Evolutionary conservation across 192 early-diverging fungal genomes (phyloP), one percentile per base, ranked within the genome.

Genomic region (Coemansia sp.): DNA sequence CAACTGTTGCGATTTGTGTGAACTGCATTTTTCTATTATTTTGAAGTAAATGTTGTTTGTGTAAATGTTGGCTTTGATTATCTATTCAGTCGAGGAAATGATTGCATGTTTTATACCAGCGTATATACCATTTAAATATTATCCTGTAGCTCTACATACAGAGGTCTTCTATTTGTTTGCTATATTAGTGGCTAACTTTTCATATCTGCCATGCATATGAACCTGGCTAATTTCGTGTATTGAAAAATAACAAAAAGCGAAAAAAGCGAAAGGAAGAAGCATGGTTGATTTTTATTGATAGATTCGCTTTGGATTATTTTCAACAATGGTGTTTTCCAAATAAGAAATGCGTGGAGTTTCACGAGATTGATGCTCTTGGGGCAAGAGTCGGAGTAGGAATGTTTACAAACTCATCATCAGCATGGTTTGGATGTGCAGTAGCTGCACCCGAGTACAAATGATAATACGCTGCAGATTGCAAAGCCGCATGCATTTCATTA

Each of bases 21-120:
- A 68, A 26, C 63, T 72, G 67, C 75, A 77, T 77, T 62, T n/a
- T 63, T 40, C 43, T 45, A n/a, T 51, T 46, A 21, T 46, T 46
- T 46, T 46, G 2, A 25, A 30, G 15, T 34, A 15, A 20, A 26
- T 52, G 12, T 37, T 26, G 29, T 29, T 3, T 35, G 21, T 31
- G 18, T 61, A 29, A 45, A 25, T 57, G 10, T 4, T 30, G 45
- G 21, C 16, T 10, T 20, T 66, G 12, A 21, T 15, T 51, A 26
- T 40, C 16, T 31, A 55, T 12, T 55, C 28, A 18, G 23, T 29
- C 7, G 28, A 57, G 30, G 18, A 21, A n/a, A 6, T 10, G 7
- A 21, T 7, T 5, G 20, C 5, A 29, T 57, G 18, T 16, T 43
- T 43, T 43, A 43, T 43, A 43, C 18, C 1, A 43, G 13, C 40